Evolutionary conservation across 2,329 filamentous ascomycete genomes (phyloP).

Genomic region (Orbilia brochopaga): DNA sequence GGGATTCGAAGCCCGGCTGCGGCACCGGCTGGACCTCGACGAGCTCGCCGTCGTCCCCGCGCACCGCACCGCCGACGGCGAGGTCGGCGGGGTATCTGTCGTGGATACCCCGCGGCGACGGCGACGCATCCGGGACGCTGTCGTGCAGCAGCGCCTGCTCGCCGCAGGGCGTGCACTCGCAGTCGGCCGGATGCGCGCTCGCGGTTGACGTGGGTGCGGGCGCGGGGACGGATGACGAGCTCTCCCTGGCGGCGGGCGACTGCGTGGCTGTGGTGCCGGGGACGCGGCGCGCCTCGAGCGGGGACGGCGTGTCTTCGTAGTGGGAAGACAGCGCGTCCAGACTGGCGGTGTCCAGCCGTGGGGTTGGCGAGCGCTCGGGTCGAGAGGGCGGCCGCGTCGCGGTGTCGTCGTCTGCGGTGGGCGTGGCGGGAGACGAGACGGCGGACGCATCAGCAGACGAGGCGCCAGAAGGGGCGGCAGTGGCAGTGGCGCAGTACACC

Average conservation of each 20-base stretch:
- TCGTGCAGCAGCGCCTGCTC: slow-evolving; percentile 11
- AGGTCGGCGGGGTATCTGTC: slow-evolving; percentile 9
- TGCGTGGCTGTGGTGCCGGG: neutral
- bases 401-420: too few species aligned
- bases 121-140: slow-evolving; percentile 21
- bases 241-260: neutral
- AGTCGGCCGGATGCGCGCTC: neutral
- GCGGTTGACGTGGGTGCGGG: neutral
- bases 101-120: slow-evolving; percentile 10
- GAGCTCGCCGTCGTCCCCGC: neutral
- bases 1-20: slow-evolving; percentile 14
- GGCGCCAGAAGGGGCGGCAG: too few species aligned
- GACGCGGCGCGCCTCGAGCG: neutral
- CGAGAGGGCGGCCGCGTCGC: too few species aligned
- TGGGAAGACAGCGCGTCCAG: neutral
- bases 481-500: too few species aligned
- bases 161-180: slow-evolving; percentile 4
- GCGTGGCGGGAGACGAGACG: too few species aligned
- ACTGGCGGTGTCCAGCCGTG: neutral
- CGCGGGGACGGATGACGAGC: neutral
- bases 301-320: neutral
- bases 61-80: neutral
- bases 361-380: neutral
- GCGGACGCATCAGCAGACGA: too few species aligned
- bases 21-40: neutral